Evolutionary conservation across 1,139 yeast species (phyloP), one percentile per base, ranked within the genome.

Genomic region (Zygoascus meyerae): DNA sequence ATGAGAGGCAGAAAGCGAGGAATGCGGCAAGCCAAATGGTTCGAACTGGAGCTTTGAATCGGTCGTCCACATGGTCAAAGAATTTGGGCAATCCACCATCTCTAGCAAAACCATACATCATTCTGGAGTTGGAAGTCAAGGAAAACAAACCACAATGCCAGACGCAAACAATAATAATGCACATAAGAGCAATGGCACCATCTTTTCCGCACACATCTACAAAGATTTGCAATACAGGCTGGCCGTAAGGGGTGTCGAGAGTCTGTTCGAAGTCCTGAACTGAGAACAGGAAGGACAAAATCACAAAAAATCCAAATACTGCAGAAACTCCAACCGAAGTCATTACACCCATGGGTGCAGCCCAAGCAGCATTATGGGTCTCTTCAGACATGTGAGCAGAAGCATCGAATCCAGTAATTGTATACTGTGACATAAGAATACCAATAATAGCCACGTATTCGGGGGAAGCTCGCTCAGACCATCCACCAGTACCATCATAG

Each of bases 61-160:
- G 48, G 35, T 67, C 65, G 59, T 77, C 68, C 5, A 77, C 82
- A 50, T 75, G 58, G 40, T 71, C 67, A 44, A 63, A 61, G 44
- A 68, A 62, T 9, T 74, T 70, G 50, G 95, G 95, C 46, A 86
- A 67, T 0, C 92, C 95, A 34, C 84, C 85, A 62, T 86, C 95
- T 66, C 95, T 77, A 44, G 94, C 89, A 66, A 86, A 80, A 26
- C 90, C 86, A 63, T 77, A 86, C 2, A 89, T 84, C 35, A 85
- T 77, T 71, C 95, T 78, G 6, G 94, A 83, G 5, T 90, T 86
- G 1, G 94, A 82, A 1, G 95, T 85, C 38, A 85, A 71, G 11
- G 50, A 52, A 42, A 54, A 54, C 28, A 55, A 45, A 2, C 58
- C 58, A 40, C 58, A 54, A 38, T 53, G 57, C 57, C 57, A 54